Percentiles rank a stretch among this genome's conserved stretches.
These are phyloP conservation scores for Aspergillus proliferans DNA, from an alignment of 2,329 filamentous ascomycete genomes.

Conservation along the genomic window DNA sequence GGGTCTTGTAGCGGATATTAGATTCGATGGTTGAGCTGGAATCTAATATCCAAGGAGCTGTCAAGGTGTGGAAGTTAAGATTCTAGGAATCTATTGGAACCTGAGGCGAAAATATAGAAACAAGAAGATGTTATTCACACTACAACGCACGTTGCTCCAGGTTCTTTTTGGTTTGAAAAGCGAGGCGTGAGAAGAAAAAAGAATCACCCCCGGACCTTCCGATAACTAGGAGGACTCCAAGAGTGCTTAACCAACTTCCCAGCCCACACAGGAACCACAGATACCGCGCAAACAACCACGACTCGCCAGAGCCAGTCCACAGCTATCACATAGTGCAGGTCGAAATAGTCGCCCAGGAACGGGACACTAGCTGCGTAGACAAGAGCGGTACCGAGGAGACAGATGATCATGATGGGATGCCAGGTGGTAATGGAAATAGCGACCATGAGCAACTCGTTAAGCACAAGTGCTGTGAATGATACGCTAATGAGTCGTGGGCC, in stretches of 20 bases:
- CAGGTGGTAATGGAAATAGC: conserved; percentile 94
- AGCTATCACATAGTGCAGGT: conserved; percentile 70
- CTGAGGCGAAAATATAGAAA: too few species aligned
- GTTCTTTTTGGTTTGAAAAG: neutral
- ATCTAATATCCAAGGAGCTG: too few species aligned
- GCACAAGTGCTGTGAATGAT: conserved; percentile 81
- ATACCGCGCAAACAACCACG: conserved; percentile 69
- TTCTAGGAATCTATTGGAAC: too few species aligned
- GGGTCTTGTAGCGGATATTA: too few species aligned
- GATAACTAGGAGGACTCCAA: conserved; percentile 86
- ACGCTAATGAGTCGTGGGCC: conserved; percentile 73
- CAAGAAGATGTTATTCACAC: too few species aligned
- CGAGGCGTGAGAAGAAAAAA: conserved; percentile 2
- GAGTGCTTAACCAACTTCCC: conserved; percentile 78
- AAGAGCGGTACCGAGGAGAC: conserved; percentile 72
- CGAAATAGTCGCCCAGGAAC: conserved; percentile 84
- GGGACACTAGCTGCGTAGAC: conserved; percentile 79
- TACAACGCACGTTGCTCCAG: neutral
- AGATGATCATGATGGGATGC: conserved; percentile 87
- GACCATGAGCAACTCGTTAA: conserved; percentile 97
- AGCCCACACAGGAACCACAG: conserved; percentile 77
- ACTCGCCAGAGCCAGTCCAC: conserved; percentile 86
- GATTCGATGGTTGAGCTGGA: too few species aligned
- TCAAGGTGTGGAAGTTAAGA: too few species aligned
- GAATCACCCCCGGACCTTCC: conserved; percentile 62